These are phyloP conservation scores for Neohortaea acidophila DNA, from an alignment of 495 filamentous ascomycete genomes.

Conservation along the genomic window DNA sequence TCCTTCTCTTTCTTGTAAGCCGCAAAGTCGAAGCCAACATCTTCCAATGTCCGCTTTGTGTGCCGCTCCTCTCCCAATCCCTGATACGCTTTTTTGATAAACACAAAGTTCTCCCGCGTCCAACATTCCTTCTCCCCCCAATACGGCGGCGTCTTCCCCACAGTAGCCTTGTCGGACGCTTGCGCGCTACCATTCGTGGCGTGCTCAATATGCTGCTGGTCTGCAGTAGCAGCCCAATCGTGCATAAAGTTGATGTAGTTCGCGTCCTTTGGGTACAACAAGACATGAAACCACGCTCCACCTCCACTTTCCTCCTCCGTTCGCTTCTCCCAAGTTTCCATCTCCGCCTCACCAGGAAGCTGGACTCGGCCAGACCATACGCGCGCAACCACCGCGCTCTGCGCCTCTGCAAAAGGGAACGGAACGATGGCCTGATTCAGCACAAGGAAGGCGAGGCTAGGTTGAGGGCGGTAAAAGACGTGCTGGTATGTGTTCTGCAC, in stretches of 20 bases:
- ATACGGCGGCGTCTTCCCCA: constrained; percentile 45
- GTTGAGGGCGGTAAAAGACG: constrained; percentile 56
- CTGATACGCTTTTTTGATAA: constrained; percentile 41
- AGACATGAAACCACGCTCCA: constrained; percentile 44
- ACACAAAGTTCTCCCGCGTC: constrained; percentile 39
- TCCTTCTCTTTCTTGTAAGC: constrained; percentile 20
- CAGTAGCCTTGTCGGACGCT: constrained; percentile 31
- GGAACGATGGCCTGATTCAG: constrained; percentile 66
- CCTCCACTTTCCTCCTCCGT: constrained; percentile 31
- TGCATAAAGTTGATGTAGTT: constrained; percentile 61
- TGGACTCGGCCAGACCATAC: constrained; percentile 53
- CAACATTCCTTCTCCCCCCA: constrained; percentile 57
- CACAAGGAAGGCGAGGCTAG: constrained; percentile 63
- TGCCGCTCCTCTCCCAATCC: constrained; percentile 32
- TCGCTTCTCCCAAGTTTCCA: constrained; percentile 48
- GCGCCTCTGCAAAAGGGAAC: constrained; percentile 65
- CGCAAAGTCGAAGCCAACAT: constrained; percentile 47
- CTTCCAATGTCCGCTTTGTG: constrained; percentile 34
- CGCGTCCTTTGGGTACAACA: constrained; percentile 60
- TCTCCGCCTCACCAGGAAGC: constrained; percentile 45
- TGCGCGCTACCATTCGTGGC: background rate
- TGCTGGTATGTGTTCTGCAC: constrained; percentile 59
- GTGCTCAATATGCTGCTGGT: background rate
- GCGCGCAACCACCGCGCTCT: constrained; percentile 59
- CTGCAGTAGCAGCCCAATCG: constrained; percentile 41